phyloP scores from a whole-genome alignment of 352 stramenopile genomes.

The Pythium graminicola region DNA sequence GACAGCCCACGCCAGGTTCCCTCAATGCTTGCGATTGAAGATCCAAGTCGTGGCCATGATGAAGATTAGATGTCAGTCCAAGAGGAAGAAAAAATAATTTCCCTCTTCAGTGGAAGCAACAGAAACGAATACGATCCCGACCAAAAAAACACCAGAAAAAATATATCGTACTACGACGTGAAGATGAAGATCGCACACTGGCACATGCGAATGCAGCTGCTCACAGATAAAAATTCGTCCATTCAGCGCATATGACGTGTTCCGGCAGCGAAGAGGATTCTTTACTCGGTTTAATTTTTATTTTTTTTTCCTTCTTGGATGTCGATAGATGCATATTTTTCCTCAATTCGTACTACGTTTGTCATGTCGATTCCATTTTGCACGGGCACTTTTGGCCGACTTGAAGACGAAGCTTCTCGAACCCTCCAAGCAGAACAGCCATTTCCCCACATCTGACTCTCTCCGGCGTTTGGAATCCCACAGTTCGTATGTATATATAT shows the following conservation, averaged over 20 bases:
- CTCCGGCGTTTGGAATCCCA: too few relatives aligned
- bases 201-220: background rate
- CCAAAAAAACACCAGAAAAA: conserved; percentile 15
- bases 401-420: background rate
- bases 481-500: too few relatives aligned
- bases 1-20: background rate
- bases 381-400: background rate
- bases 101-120: conserved; percentile 18
- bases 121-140: conserved; percentile 4
- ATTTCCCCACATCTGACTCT: background rate
- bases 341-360: background rate
- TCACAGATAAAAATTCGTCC: too few relatives aligned
- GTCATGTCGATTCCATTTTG: background rate
- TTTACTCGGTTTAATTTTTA: conserved; percentile 20
- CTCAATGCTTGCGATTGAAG: background rate
- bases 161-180: conserved; percentile 14
- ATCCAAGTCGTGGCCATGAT: conserved; percentile 5
- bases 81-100: conserved; percentile 8
- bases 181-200: conserved; percentile 14
- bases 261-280: conserved; percentile 15
- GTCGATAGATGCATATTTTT: conserved; percentile 18
- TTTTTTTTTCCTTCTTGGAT: conserved; percentile 28
- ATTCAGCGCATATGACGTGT: too few relatives aligned
- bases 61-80: conserved; percentile 26
- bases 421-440: background rate